Evolutionary conservation across 1,284 basidiomycete species (phyloP).

Genomic region (Hortiboletus rubellus): DNA sequence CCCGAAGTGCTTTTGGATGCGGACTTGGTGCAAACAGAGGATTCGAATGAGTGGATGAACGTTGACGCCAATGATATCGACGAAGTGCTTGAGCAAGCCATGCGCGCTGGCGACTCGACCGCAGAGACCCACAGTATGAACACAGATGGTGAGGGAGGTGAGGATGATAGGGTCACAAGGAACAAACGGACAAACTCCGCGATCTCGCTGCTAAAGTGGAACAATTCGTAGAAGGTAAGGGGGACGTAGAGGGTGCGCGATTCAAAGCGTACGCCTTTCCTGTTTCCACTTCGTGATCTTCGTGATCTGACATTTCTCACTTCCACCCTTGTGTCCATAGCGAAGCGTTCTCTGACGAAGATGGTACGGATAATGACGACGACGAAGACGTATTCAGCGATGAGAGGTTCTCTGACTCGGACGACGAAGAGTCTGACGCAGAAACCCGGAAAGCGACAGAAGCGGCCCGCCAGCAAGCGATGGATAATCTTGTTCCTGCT

Average conservation of each 20-base stretch:
- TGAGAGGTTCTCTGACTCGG: conserved; percentile 42
- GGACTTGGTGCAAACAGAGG: conserved; percentile 45
- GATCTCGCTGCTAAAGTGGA: conserved; percentile 83
- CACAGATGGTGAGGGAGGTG: conserved; percentile 42
- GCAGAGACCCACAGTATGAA: conserved; percentile 43
- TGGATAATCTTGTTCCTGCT: conserved; percentile 71
- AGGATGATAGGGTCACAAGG: conserved; percentile 51
- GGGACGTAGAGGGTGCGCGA: conserved; percentile 80
- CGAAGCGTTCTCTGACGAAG: conserved; percentile 60
- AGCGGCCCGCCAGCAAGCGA: conserved; percentile 53
- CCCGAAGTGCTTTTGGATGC: conserved; percentile 21
- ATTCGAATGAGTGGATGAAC: conserved; percentile 73
- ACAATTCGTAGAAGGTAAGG: conserved; percentile 84
- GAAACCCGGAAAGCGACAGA: conserved; percentile 34
- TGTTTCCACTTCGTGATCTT: neutral
- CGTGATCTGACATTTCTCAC: conserved; percentile 4
- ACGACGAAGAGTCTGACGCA: conserved; percentile 38
- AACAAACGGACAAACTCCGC: conserved; percentile 70
- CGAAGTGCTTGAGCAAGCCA: conserved; percentile 47
- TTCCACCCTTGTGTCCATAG: conserved; percentile 36
- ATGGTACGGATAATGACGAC: conserved; percentile 43
- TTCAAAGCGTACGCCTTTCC: conserved; percentile 77
- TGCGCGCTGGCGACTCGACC: conserved; percentile 25
- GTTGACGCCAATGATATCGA: conserved; percentile 68
- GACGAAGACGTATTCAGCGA: conserved; percentile 45